Evolutionary conservation across 768 basidiomycete species (phyloP).

Genomic region (Leccinum olivaceopallidum): DNA sequence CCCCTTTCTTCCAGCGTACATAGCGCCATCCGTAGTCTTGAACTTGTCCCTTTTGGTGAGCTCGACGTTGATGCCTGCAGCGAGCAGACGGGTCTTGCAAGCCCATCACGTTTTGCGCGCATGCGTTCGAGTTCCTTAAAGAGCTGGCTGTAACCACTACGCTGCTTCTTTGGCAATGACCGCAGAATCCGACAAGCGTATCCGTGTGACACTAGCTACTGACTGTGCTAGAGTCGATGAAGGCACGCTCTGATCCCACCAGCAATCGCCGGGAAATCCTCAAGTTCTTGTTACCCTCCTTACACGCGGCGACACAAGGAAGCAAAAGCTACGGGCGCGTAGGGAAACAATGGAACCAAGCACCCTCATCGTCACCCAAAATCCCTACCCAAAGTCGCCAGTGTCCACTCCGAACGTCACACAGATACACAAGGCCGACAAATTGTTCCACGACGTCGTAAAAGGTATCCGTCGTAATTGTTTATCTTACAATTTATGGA

Average conservation of each 20-base stretch:
- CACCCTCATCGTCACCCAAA: background rate
- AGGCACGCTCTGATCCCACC: background rate
- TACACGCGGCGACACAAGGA: too few species aligned
- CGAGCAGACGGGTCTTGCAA: too few species aligned
- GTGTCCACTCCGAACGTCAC: background rate
- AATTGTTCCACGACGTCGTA: background rate
- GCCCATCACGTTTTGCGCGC: too few species aligned
- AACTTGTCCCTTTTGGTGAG: too few species aligned
- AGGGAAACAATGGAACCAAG: background rate
- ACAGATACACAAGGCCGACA: background rate
- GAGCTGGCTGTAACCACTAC: too few species aligned
- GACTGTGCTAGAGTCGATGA: background rate
- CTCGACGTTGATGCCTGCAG: too few species aligned
- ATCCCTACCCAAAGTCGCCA: background rate
- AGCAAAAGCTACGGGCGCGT: background rate
- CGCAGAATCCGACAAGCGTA: too few species aligned
- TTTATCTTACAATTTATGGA: background rate
- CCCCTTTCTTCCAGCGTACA: too few species aligned
- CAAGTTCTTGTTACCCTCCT: background rate
- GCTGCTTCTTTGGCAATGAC: too few species aligned
- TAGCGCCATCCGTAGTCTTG: too few species aligned
- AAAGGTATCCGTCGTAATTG: background rate
- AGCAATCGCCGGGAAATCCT: background rate
- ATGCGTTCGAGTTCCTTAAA: too few species aligned
- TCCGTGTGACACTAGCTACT: too few species aligned